Conservation (phyloP, 176 grass and related monocot genomes). For the Cymbopogon citratus region DNA sequence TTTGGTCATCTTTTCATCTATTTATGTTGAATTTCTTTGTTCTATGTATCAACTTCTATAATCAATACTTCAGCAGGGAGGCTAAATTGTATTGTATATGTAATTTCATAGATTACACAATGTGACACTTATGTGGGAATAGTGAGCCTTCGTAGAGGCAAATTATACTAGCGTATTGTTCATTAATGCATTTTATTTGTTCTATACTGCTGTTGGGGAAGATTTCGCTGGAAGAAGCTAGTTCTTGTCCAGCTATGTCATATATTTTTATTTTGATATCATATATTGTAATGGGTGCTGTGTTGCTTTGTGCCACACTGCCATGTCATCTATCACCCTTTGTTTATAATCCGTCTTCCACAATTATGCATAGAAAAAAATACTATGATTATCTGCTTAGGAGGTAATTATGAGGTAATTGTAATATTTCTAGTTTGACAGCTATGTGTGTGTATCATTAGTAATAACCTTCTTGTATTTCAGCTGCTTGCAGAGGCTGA, state of each 20-base stretch:
- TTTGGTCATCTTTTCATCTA: slow-evolving; percentile 9
- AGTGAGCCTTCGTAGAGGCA: neutral
- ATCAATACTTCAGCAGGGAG: neutral
- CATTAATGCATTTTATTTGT: neutral
- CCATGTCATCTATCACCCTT: neutral
- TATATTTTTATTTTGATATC: slow-evolving; percentile 15
- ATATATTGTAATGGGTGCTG: neutral
- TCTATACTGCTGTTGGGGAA: neutral
- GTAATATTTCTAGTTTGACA: slow-evolving; percentile 11
- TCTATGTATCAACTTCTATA: neutral
- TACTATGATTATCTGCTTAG: neutral
- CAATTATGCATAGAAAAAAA: neutral
- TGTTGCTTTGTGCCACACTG: slow-evolving; percentile 14
- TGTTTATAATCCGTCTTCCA: slow-evolving; percentile 11
- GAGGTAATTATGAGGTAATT: neutral
- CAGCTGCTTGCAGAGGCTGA: slow-evolving; percentile 92
- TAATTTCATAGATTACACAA: neutral
- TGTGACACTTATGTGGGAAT: neutral
- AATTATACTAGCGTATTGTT: neutral
- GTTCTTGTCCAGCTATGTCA: slow-evolving; percentile 1
- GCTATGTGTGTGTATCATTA: slow-evolving; percentile 9
- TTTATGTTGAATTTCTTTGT: neutral
- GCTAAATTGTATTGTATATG: neutral
- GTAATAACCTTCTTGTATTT: slow-evolving; percentile 51
- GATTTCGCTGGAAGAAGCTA: neutral